Percentiles rank a stretch among this genome's conserved stretches.
Evolutionary conservation across 169 alveolate genomes (phyloP).

Genomic region (Cyclospora cayetanensis): DNA sequence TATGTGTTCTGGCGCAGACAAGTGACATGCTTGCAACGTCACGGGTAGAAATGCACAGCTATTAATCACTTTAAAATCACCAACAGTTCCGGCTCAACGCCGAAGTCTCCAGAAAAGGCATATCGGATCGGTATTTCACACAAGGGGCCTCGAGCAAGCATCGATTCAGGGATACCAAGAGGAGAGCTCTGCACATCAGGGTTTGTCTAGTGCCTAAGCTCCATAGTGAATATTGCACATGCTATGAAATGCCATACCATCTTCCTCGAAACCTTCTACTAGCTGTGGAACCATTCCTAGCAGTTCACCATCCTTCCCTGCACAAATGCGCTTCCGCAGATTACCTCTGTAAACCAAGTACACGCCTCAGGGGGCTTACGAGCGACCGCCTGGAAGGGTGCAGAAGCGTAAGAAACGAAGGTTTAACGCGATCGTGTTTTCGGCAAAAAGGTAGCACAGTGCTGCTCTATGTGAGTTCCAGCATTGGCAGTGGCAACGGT

Average conservation of each 20-base stretch:
- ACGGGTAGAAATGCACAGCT: too few species aligned
- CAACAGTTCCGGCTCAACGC: background rate
- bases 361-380: background rate
- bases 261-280: conserved; percentile 53
- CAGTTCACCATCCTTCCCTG: conserved; percentile 34
- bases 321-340: too few species aligned
- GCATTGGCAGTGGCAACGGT: background rate
- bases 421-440: background rate
- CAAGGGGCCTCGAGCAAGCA: background rate
- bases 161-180: background rate
- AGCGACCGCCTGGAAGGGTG: background rate
- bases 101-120: too few species aligned
- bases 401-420: background rate
- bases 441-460: background rate
- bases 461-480: background rate
- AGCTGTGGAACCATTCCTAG: conserved; percentile 61
- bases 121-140: background rate
- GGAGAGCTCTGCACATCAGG: background rate
- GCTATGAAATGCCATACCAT: background rate
- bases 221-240: background rate
- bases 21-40: too few species aligned
- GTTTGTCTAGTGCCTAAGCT: background rate
- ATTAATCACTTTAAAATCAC: background rate
- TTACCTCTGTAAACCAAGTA: too few species aligned
- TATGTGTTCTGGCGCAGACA: too few species aligned